These are phyloP conservation scores for Clavaria fumosa DNA, from an alignment of 768 basidiomycete genomes.

Conservation along the genomic window DNA sequence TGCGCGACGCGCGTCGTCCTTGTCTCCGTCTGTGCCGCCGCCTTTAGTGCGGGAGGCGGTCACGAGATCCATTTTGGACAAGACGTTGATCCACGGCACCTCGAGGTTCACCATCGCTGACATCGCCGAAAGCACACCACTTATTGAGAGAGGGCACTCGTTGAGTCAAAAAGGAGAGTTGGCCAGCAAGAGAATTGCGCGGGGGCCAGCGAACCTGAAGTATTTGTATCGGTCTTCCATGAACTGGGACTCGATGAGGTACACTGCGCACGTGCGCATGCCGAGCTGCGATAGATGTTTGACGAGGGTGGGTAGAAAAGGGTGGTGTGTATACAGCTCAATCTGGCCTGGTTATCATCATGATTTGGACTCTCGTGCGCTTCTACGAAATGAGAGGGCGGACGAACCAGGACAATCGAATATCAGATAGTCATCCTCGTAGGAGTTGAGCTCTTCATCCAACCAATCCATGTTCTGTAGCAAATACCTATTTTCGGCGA, in stretches of 20 bases:
- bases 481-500: slow-evolving; percentile 76
- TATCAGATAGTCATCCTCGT: slow-evolving; percentile 89
- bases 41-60: slow-evolving; percentile 47
- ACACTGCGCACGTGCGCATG: slow-evolving; percentile 77
- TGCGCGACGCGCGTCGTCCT: too few relatives aligned
- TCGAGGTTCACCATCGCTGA: slow-evolving; percentile 98
- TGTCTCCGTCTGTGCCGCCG: too few relatives aligned
- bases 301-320: slow-evolving; percentile 86
- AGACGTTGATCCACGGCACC: slow-evolving; percentile 91
- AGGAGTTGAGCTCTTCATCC: slow-evolving; percentile 88
- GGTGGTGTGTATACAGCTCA: slow-evolving; percentile 96
- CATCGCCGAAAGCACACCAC: slow-evolving; percentile 95
- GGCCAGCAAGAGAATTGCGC: slow-evolving; percentile 1
- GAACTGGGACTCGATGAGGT: slow-evolving; percentile 95
- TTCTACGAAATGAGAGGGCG: slow-evolving; percentile 1
- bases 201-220: slow-evolving; percentile 59
- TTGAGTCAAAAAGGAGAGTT: not conserved
- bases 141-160: slow-evolving; percentile 21
- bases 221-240: slow-evolving; percentile 99
- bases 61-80: slow-evolving; percentile 99
- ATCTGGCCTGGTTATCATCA: slow-evolving; percentile 66
- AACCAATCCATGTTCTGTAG: slow-evolving; percentile 98
- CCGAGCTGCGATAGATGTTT: slow-evolving; percentile 57
- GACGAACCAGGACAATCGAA: slow-evolving; percentile 76
- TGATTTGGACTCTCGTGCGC: not conserved